Evolutionary conservation across 2,329 filamentous ascomycete genomes (phyloP).

Genomic region (Diplodia scrobiculata): DNA sequence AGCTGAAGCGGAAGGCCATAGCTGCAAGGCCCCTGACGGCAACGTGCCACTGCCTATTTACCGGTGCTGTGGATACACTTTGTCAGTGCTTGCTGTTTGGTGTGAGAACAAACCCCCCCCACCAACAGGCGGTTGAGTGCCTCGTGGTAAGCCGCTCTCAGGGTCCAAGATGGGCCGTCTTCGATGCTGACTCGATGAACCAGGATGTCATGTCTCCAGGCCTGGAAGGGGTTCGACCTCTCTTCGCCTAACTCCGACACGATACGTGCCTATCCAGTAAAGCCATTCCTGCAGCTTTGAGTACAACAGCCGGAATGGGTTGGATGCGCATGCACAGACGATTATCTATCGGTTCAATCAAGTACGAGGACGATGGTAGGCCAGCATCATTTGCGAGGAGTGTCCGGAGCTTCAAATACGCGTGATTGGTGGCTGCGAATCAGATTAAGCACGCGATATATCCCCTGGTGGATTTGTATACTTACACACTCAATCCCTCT

Average conservation of each 20-base stretch:
- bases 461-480: background rate
- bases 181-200: constrained; percentile 2
- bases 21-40: background rate
- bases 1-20: background rate
- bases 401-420: too few species aligned
- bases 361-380: background rate
- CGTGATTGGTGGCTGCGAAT: too few species aligned
- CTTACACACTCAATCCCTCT: background rate
- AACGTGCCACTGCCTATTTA: background rate
- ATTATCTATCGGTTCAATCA: background rate
- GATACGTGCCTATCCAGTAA: background rate
- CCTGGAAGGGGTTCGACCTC: background rate
- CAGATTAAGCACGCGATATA: background rate
- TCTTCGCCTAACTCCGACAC: constrained; percentile 1
- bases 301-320: background rate
- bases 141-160: background rate
- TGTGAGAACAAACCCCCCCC: background rate
- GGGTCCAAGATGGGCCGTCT: background rate
- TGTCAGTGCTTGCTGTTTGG: background rate
- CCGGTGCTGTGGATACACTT: too few species aligned
- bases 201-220: background rate
- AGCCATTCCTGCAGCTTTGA: background rate
- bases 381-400: too few species aligned
- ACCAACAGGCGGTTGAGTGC: background rate
- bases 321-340: background rate